phyloP scores from a whole-genome alignment of 768 basidiomycete genomes.

The Amanita rimosa region DNA sequence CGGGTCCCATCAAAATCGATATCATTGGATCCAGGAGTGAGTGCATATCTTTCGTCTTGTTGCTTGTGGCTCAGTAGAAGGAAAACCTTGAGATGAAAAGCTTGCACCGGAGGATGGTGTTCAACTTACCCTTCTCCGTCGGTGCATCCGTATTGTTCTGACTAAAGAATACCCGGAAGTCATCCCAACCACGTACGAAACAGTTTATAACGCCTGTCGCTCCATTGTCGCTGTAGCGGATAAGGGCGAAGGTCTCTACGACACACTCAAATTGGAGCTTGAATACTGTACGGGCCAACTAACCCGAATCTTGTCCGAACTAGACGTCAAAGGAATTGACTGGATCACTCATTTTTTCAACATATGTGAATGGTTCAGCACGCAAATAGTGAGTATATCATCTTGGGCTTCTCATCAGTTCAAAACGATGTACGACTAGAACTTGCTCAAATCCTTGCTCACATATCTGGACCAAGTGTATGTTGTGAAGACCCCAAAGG shows the following conservation, averaged over 20 bases:
- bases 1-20: constrained; percentile 33
- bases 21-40: constrained; percentile 33
- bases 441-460: constrained; percentile 48
- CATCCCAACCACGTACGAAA: constrained; percentile 41
- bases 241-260: constrained; percentile 48
- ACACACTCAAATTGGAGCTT: constrained; percentile 45
- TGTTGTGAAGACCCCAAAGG: constrained; percentile 27
- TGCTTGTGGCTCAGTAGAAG: background rate
- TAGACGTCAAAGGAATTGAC: constrained; percentile 22
- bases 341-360: constrained; percentile 54
- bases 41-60: constrained; percentile 5
- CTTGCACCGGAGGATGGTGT: constrained; percentile 14
- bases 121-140: constrained; percentile 20
- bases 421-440: constrained; percentile 22
- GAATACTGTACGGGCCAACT: constrained; percentile 39
- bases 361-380: constrained; percentile 53
- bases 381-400: constrained; percentile 40
- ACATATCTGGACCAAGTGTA: constrained; percentile 67
- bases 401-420: background rate
- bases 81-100: constrained; percentile 8
- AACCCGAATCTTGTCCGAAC: constrained; percentile 22
- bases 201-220: constrained; percentile 46
- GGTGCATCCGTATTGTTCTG: constrained; percentile 30
- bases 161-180: constrained; percentile 20
- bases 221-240: constrained; percentile 39